Evolutionary conservation across 352 stramenopile genomes (phyloP).

Genomic region (Phytophthora melonis): DNA sequence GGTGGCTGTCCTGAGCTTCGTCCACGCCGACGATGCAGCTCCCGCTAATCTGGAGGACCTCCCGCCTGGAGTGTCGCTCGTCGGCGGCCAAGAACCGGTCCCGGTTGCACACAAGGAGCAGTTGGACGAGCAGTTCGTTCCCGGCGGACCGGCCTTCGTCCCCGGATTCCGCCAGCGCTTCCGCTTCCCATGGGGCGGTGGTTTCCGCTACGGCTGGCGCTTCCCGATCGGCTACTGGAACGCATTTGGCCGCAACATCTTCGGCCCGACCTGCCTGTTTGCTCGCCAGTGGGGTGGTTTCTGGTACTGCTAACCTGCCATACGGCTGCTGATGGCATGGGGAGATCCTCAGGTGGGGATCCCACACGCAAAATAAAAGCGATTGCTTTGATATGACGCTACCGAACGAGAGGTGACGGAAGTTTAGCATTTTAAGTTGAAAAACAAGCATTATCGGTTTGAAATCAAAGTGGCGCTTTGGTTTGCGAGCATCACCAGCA

Average conservation of each 20-base stretch:
- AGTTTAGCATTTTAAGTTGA: no score
- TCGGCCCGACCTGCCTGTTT: conserved; percentile 37
- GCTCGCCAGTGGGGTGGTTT: conserved; percentile 37
- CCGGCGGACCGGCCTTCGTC: not conserved
- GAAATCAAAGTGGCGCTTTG: no score
- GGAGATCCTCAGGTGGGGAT: no score
- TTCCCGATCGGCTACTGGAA: conserved; percentile 56
- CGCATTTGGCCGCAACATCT: conserved; percentile 40
- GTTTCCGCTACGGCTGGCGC: conserved; percentile 47
- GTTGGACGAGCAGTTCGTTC: conserved; percentile 18
- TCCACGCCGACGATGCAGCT: conserved; percentile 3
- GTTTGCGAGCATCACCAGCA: no score
- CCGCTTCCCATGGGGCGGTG: conserved; percentile 26
- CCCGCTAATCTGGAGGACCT: conserved; percentile 1
- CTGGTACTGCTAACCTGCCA: conserved; percentile 45
- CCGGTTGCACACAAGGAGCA: not conserved
- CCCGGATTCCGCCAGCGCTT: conserved; percentile 43
- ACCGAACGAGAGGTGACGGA: no score
- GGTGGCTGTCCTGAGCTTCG: conserved; percentile 15
- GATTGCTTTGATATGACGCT: no score
- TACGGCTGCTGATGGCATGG: no score
- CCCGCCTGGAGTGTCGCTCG: conserved; percentile 23
- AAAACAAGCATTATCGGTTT: no score
- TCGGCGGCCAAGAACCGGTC: conserved; percentile 23
- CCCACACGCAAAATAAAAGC: no score